Evolutionary conservation across 805 yeast genomes (phyloP).

Genomic region (Pichia eremophila): DNA sequence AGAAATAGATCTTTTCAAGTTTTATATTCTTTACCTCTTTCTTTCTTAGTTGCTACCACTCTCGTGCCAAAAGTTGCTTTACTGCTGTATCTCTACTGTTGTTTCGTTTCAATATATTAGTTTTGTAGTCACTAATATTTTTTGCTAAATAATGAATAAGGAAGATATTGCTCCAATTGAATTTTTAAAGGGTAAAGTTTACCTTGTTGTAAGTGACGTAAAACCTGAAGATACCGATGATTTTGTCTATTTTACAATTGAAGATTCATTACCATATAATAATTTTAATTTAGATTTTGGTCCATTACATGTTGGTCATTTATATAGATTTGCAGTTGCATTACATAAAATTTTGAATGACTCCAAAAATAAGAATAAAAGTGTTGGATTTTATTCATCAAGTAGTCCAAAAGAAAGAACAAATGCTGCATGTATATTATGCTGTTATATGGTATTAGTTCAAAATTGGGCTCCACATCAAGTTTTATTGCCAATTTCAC

Average conservation of each 20-base stretch:
- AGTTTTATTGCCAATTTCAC: constrained; percentile 89
- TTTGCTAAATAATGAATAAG: not conserved
- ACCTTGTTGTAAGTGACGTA: constrained; percentile 80
- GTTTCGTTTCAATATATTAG: no score
- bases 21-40: no score
- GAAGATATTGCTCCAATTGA: constrained; percentile 23
- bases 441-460: constrained; percentile 90
- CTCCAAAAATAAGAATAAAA: constrained; percentile 72
- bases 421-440: constrained; percentile 87
- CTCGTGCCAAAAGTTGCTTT: no score
- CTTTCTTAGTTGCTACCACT: no score
- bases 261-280: constrained; percentile 85
- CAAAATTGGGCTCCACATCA: constrained; percentile 99
- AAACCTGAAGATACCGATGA: constrained; percentile 70
- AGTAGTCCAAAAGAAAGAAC: constrained; percentile 75
- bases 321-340: constrained; percentile 91
- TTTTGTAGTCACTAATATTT: no score
- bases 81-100: no score
- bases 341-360: constrained; percentile 87
- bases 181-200: constrained; percentile 53
- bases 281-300: constrained; percentile 96
- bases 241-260: constrained; percentile 81
- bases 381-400: constrained; percentile 83
- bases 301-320: constrained; percentile 86
- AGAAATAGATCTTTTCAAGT: no score